phyloP scores from a whole-genome alignment of 208 protist genomes.

The Leishmania major region DNA sequence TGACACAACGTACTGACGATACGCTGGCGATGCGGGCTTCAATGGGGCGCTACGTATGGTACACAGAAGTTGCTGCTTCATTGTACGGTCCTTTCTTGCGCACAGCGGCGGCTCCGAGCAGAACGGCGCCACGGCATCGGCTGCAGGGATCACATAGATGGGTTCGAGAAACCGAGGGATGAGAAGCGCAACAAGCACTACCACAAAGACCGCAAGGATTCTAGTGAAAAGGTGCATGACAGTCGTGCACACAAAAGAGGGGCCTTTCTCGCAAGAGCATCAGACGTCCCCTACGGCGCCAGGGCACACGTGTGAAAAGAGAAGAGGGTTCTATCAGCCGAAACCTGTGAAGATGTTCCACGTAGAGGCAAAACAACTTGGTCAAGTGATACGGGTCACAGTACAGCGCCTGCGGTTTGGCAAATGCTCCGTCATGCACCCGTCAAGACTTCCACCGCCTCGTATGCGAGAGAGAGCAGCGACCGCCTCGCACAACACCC shows the following conservation, averaged over 20 bases:
- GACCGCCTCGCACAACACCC: not conserved
- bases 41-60: slow-evolving; percentile 17
- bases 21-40: slow-evolving; percentile 17
- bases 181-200: not conserved
- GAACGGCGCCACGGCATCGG: not conserved
- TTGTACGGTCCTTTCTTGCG: slow-evolving; percentile 19
- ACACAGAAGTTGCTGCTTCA: slow-evolving; percentile 24
- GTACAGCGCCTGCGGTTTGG: not conserved
- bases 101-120: slow-evolving; percentile 41
- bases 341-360: not conserved
- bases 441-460: not conserved
- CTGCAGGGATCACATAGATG: not conserved
- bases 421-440: not conserved
- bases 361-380: not conserved
- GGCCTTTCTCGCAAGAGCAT: not conserved
- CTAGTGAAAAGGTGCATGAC: not conserved
- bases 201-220: not conserved
- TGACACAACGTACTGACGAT: slow-evolving; percentile 37
- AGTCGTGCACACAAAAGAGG: not conserved
- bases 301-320: too few relatives aligned
- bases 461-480: not conserved
- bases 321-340: not conserved
- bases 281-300: not conserved
- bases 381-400: not conserved
- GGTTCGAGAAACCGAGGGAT: not conserved